A percentile compares a stretch with the other conserved stretches of the same genome.
Evolutionary conservation across 495 filamentous ascomycete species (phyloP).

Genomic region (Neurospora africana): DNA sequence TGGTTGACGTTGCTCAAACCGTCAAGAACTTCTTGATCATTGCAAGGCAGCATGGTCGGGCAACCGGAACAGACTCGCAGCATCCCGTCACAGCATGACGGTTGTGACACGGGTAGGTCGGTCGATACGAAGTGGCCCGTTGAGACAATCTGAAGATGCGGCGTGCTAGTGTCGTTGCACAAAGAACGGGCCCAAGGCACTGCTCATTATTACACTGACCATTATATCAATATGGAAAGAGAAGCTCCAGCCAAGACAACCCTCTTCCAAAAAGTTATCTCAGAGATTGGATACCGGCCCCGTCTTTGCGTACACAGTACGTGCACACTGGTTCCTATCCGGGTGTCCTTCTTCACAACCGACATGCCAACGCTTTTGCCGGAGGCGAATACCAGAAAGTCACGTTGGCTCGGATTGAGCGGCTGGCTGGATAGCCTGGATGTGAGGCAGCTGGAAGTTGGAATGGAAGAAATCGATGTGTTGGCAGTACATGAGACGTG

Average conservation of each 20-base stretch:
- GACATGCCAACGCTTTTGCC: background rate
- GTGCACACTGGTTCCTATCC: background rate
- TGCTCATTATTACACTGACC: background rate
- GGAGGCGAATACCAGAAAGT: slow-evolving; percentile 8
- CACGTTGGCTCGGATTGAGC: slow-evolving; percentile 4
- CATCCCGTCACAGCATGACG: background rate
- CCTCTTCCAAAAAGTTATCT: background rate
- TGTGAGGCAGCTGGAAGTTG: slow-evolving; percentile 1
- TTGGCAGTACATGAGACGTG: slow-evolving; percentile 25
- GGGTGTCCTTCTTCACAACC: background rate
- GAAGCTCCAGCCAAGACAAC: slow-evolving; percentile 4
- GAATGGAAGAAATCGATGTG: slow-evolving; percentile 9
- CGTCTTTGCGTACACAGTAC: background rate
- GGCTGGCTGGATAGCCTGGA: slow-evolving; percentile 16
- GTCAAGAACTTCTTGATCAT: background rate
- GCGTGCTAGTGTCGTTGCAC: background rate
- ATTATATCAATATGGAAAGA: slow-evolving; percentile 1
- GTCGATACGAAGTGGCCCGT: slow-evolving; percentile 2
- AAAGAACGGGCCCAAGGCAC: background rate
- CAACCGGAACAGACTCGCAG: background rate
- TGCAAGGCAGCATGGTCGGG: background rate
- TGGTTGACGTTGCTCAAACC: background rate
- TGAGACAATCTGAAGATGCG: slow-evolving; percentile 5
- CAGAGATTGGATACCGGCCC: background rate
- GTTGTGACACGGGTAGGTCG: background rate